These are phyloP conservation scores for Chaetomiaceae sp. DNA, from an alignment of 2,329 filamentous ascomycete species.

Conservation along the genomic window DNA sequence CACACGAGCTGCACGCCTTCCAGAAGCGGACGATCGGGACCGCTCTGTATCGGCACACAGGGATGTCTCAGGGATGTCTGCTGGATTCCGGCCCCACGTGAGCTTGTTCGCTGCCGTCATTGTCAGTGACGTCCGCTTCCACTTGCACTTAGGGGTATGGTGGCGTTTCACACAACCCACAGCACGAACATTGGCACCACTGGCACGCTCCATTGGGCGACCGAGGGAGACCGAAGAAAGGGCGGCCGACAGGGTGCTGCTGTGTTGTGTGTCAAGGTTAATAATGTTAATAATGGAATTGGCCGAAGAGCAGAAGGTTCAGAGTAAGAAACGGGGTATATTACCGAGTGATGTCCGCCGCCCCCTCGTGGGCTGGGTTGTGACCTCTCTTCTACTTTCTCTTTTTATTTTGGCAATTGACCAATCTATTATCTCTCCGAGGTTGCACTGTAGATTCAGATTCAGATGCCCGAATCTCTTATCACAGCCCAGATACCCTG, in stretches of 20 bases:
- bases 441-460: no score
- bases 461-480: no score
- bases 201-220: conserved; percentile 7
- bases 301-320: no score
- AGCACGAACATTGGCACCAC: neutral
- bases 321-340: no score
- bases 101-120: conserved; percentile 20
- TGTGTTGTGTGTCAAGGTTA: no score
- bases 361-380: no score
- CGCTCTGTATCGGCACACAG: conserved; percentile 24
- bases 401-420: no score
- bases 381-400: no score
- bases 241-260: neutral
- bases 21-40: neutral
- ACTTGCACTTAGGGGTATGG: conserved; percentile 27
- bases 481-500: no score
- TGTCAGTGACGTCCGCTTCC: conserved; percentile 13
- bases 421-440: no score
- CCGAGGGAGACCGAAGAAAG: neutral
- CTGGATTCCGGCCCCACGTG: conserved; percentile 25
- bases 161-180: conserved; percentile 19
- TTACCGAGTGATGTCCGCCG: no score
- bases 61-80: conserved; percentile 11
- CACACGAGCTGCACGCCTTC: neutral
- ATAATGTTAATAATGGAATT: no score